A percentile compares a stretch with the other conserved stretches of the same genome.
phyloP scores from a whole-genome alignment of 2,329 filamentous ascomycete species.

The Colletotrichum paranaense region DNA sequence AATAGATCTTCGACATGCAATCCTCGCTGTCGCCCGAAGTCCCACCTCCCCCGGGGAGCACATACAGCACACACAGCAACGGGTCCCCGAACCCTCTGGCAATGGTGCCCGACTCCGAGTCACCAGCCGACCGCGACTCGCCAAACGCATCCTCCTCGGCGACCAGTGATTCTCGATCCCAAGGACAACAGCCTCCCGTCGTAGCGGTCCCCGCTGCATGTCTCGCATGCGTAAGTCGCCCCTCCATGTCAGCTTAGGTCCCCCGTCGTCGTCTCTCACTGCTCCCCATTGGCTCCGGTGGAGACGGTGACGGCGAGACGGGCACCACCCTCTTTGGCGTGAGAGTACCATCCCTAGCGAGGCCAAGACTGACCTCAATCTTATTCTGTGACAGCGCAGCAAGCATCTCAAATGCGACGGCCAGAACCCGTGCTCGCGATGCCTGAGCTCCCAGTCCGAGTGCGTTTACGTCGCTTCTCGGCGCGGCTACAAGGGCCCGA shows the following conservation, averaged over 20 bases:
- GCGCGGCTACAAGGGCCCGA: slow-evolving; percentile 78
- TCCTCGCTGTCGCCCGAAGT: slow-evolving; percentile 25
- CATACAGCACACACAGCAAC: slow-evolving; percentile 30
- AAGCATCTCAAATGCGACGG: slow-evolving; percentile 85
- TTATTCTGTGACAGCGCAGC: slow-evolving; percentile 53
- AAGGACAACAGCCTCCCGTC: slow-evolving; percentile 43
- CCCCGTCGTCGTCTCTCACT: background rate
- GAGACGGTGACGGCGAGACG: background rate
- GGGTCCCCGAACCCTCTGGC: slow-evolving; percentile 25
- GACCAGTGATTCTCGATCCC: slow-evolving; percentile 36
- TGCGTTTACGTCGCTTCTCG: slow-evolving; percentile 81
- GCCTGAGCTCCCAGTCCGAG: slow-evolving; percentile 65
- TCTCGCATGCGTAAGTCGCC: slow-evolving; percentile 62
- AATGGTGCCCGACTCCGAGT: slow-evolving; percentile 34
- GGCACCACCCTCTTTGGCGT: background rate
- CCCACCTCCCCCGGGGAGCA: slow-evolving; percentile 24
- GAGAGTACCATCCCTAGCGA: background rate
- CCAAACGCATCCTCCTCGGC: slow-evolving; percentile 38
- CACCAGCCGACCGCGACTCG: slow-evolving; percentile 30
- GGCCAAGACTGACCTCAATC: background rate
- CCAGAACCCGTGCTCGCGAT: slow-evolving; percentile 75
- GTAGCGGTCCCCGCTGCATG: slow-evolving; percentile 63
- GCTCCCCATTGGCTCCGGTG: background rate
- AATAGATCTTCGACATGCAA: slow-evolving; percentile 15
- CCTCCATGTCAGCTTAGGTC: background rate